Evolutionary conservation across 345 rosid genomes (phyloP).

Genomic region (Gossypium sturtianum): DNA sequence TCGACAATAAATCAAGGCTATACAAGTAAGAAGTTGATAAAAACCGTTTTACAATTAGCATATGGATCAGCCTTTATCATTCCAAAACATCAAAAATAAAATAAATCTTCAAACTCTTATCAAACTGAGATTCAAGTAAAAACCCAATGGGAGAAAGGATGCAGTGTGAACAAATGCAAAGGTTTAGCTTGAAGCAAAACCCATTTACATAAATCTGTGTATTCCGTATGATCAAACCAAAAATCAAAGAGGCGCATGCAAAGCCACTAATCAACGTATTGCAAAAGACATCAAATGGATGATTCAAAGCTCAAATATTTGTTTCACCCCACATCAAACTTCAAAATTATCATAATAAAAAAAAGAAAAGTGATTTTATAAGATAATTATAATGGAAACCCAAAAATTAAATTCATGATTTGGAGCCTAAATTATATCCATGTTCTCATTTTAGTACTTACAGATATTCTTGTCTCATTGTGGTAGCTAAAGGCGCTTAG

Average conservation of each 20-base stretch:
- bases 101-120: background rate
- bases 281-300: background rate
- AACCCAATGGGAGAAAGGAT: background rate
- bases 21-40: background rate
- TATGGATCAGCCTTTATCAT: no score
- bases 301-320: background rate
- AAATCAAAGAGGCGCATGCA: constrained; percentile 7
- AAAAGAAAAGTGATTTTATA: background rate
- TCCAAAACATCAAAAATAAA: background rate
- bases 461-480: no score
- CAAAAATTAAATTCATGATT: background rate
- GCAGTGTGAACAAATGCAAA: background rate
- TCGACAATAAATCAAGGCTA: background rate
- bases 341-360: background rate
- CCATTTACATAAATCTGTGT: background rate
- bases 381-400: background rate
- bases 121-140: background rate
- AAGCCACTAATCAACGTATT: background rate
- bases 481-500: no score
- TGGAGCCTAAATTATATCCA: no score
- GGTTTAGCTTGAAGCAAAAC: background rate
- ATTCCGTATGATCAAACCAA: background rate
- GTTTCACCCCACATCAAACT: background rate
- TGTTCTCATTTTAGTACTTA: no score
- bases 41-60: background rate